Evolutionary conservation across 768 basidiomycete genomes (phyloP).

Genomic region (Serendipita vermifera): DNA sequence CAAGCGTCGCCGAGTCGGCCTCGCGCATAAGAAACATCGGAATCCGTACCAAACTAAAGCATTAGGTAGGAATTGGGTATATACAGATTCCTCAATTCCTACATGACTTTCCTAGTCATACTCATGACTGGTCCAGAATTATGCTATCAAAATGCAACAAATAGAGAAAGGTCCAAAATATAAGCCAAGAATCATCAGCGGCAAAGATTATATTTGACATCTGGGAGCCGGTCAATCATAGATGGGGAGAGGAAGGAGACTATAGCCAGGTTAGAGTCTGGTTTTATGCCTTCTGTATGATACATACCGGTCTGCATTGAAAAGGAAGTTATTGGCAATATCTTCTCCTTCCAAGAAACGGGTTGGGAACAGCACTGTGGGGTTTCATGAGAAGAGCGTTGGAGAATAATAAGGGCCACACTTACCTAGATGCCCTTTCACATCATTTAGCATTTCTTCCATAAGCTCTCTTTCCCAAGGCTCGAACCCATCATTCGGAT

Average conservation of each 20-base stretch:
- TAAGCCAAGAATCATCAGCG: no score
- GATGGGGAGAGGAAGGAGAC: constrained; percentile 61
- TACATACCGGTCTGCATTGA: constrained; percentile 68
- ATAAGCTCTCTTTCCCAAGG: constrained; percentile 79
- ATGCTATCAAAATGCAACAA: no score
- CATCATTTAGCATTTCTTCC: constrained; percentile 63
- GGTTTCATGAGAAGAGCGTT: constrained; percentile 4
- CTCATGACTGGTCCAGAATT: no score
- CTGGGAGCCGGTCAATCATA: no score
- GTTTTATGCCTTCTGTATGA: background rate
- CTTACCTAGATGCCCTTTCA: constrained; percentile 80
- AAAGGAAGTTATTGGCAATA: constrained; percentile 81
- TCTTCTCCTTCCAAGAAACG: constrained; percentile 92
- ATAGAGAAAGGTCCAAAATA: no score
- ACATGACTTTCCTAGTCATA: no score
- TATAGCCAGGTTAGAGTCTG: constrained; percentile 17
- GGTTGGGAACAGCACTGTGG: constrained; percentile 67
- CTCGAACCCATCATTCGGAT: constrained; percentile 58
- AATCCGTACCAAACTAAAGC: no score
- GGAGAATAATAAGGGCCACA: constrained; percentile 8
- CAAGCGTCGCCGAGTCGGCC: no score
- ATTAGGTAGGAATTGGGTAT: no score
- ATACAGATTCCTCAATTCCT: no score
- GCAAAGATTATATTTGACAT: no score
- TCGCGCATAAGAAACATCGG: no score